Percentiles rank a stretch among this genome's conserved stretches.
Conservation (phyloP, 441 rosid species). For the Croton setiger region DNA sequence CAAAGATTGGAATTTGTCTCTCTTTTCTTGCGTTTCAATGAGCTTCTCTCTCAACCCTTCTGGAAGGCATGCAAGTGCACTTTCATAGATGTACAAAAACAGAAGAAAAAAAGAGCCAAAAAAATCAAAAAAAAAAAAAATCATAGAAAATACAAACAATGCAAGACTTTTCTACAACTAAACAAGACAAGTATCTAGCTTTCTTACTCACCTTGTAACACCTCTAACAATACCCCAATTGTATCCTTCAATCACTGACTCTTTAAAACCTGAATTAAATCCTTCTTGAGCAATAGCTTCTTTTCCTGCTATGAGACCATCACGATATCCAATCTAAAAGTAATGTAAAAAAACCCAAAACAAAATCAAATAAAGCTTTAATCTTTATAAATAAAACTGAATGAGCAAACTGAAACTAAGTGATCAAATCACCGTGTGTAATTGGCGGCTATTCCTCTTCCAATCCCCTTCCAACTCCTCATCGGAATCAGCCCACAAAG, state of each 20-base stretch:
- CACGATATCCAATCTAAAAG: constrained; percentile 74
- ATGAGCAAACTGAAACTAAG: no score
- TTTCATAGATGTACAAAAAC: constrained; percentile 24
- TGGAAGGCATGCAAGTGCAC: constrained; percentile 63
- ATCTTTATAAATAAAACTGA: constrained; percentile 2
- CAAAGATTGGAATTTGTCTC: constrained; percentile 38
- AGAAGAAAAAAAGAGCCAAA: neutral
- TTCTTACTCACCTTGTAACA: constrained; percentile 50
- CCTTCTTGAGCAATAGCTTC: constrained; percentile 79
- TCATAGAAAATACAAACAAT: neutral
- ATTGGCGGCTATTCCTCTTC: constrained; percentile 39
- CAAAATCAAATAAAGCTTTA: constrained; percentile 7
- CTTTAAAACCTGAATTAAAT: constrained; percentile 65
- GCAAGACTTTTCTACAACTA: neutral
- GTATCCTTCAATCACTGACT: constrained; percentile 58
- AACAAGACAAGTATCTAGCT: neutral
- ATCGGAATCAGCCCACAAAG: constrained; percentile 41
- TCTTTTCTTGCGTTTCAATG: constrained; percentile 44
- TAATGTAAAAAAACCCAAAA: constrained; percentile 8
- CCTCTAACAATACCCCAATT: constrained; percentile 78
- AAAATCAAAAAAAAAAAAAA: neutral
- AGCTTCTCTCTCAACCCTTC: constrained; percentile 46
- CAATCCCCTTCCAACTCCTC: constrained; percentile 51
- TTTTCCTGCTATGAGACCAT: constrained; percentile 48
- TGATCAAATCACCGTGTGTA: no score